Evolutionary conservation across 1,139 yeast genomes (phyloP), one percentile per base, ranked within the genome.

Genomic region (Tardiomyces blankii): DNA sequence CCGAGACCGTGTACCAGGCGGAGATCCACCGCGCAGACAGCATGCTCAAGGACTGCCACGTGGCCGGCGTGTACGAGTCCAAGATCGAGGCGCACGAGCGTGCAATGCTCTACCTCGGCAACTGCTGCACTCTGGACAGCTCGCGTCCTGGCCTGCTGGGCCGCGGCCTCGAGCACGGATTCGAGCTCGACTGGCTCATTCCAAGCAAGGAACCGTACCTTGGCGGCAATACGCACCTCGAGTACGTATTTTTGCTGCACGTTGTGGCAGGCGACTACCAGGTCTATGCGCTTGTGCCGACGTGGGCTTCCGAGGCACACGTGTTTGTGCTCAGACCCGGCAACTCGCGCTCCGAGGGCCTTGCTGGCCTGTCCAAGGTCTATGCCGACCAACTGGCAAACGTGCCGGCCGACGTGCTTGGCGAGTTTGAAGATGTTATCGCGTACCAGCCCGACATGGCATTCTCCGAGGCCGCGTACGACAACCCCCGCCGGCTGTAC

Each of bases 91-190:
- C 87, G 0, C 68, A 76, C 4, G 91, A 87, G 52, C 69, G 96
- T 42, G 88, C 88, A 0, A 73, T 88, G 38, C 74, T 93, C 53
- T 82, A 82, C 38, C 67, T 91, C 32, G 98, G 98, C 1, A 73
- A 80, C 23, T 70, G 77, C 11, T 84, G 91, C 25, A 72, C 72
- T 30, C 82, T 88, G 52, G 85, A 78, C 53, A 80, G 76, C 51
- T 73, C 84, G 0, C 60, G 61, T 32, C 78, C 87, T 16, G 96
- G 96, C 16, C 77, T 91, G 1, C 69, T 91, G n/a, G 95, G 96
- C 9, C 78, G 75, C 56, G 95, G 96, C 23, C 68, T 93, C 50
- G 88, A 86, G 54, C 74, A 76, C 49, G 98, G 98, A 0, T 93
- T 93, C 63, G 78, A 82, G 18, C 61, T 76, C 48, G 75, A 75